A percentile compares a stretch with the other conserved stretches of the same genome.
Evolutionary conservation across 2,329 filamentous ascomycete genomes (phyloP).

Genomic region (Sphaerulina vaccinii): DNA sequence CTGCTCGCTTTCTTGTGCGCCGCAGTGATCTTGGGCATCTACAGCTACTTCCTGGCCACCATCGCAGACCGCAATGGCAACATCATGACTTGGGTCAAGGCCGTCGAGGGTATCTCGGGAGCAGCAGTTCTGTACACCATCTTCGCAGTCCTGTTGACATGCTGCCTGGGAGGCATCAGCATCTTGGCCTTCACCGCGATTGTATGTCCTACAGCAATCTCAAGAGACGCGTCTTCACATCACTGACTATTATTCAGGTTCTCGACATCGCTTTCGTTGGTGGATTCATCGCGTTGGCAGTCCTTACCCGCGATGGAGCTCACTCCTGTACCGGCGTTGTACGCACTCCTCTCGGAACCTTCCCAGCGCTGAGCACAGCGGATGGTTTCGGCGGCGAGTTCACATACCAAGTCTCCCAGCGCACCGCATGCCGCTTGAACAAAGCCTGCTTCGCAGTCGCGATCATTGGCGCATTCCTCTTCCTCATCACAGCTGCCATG

Average conservation of each 20-base stretch:
- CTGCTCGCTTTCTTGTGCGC: slow-evolving; percentile 70
- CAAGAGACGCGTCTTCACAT: neutral
- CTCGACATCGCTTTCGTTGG: slow-evolving; percentile 75
- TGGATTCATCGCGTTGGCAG: slow-evolving; percentile 77
- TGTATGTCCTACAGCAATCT: slow-evolving; percentile 12
- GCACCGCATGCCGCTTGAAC: slow-evolving; percentile 72
- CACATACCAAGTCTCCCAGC: slow-evolving; percentile 48
- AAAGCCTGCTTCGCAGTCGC: slow-evolving; percentile 74
- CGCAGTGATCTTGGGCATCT: slow-evolving; percentile 65
- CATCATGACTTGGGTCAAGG: slow-evolving; percentile 64
- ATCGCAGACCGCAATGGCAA: slow-evolving; percentile 62
- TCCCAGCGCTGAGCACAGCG: slow-evolving; percentile 52
- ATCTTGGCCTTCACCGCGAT: slow-evolving; percentile 73
- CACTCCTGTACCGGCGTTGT: slow-evolving; percentile 64
- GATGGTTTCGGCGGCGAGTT: slow-evolving; percentile 50
- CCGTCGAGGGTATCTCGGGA: slow-evolving; percentile 66
- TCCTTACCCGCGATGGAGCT: slow-evolving; percentile 68
- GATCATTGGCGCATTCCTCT: slow-evolving; percentile 76
- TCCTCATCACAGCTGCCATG: slow-evolving; percentile 68
- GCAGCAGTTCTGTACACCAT: slow-evolving; percentile 72
- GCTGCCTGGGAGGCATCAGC: slow-evolving; percentile 72
- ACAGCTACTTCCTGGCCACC: slow-evolving; percentile 77
- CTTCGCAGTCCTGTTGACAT: slow-evolving; percentile 70
- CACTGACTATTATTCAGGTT: slow-evolving; percentile 37
- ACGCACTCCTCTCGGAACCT: slow-evolving; percentile 67